Percentiles rank a stretch among this genome's conserved stretches.
Conservation (phyloP, 2,329 filamentous ascomycete genomes). For the Penicillium sp. region DNA sequence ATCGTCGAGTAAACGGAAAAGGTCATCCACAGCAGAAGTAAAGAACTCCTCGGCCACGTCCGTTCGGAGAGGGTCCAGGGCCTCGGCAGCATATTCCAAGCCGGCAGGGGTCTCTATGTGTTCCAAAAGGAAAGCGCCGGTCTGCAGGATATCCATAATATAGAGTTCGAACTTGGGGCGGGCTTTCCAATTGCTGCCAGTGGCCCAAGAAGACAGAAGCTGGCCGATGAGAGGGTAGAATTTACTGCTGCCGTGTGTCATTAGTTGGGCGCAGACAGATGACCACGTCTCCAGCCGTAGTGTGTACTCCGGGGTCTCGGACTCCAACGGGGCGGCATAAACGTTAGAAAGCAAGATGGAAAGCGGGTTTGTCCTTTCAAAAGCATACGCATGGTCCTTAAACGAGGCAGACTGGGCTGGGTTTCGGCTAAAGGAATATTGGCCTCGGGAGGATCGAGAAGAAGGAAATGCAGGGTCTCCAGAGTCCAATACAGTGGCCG, state of each 20-base stretch:
- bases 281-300: conserved; percentile 87
- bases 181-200: conserved; percentile 86
- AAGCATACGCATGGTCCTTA: conserved; percentile 82
- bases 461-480: conserved; percentile 82
- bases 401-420: conserved; percentile 58
- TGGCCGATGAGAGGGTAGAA: conserved; percentile 81
- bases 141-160: conserved; percentile 90
- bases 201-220: conserved; percentile 84
- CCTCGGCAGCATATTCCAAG: conserved; percentile 73
- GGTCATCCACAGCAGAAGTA: conserved; percentile 73
- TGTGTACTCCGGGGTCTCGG: conserved; percentile 78
- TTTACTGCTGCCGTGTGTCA: conserved; percentile 74
- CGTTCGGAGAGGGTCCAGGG: conserved; percentile 70
- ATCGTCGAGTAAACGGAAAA: conserved; percentile 87
- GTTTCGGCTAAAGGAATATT: conserved; percentile 32
- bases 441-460: conserved; percentile 48
- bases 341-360: conserved; percentile 85
- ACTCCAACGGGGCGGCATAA: conserved; percentile 83
- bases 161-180: conserved; percentile 90
- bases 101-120: conserved; percentile 77
- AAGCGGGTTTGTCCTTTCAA: conserved; percentile 85
- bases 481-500: conserved; percentile 77
- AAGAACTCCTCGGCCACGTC: conserved; percentile 88
- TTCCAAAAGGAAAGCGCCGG: conserved; percentile 88
- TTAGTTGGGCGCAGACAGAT: conserved; percentile 79